Base-by-base conservation (phyloP, 768 basidiomycete genomes). In the Mycena amicta region DNA sequence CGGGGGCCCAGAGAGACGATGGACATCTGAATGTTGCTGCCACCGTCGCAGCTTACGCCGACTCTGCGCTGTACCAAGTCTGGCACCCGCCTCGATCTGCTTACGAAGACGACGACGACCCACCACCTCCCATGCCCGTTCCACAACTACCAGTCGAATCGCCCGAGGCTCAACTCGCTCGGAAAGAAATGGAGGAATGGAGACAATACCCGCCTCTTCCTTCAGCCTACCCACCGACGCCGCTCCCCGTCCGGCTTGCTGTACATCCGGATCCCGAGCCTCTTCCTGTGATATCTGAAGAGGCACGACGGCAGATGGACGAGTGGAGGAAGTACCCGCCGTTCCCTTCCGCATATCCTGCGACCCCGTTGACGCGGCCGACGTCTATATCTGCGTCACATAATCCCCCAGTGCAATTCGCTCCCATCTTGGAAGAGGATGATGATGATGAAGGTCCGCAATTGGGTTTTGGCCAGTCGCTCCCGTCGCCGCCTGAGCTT, bases 141-240 rank as follows among this genome's bases (percentile, higher is more conserved):
- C 58, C 54, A 52, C 43, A 25, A 20, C 29, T 11, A 3, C 46
- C 57, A 29, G 27, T 41, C 8, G 62, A 64, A 57, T 51, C 55
- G 46, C 26, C 40, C 25, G 54, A 68, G 65, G 52, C 56, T 22
- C 41, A 40, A 26, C 56, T 40, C 27, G 40, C 50, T 37, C 66
- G 70, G 53, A 69, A 76, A 58, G 75, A 66, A 61, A 67, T 70
- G n/a, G 83, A 88, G 39, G 88, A 91, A 62, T 91, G 88, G 88
- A 74, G 87, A 56, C 75, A 82, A 67, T 92, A 90, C 63, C 89
- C 89, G 13, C 77, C 86, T 18, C 87, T 90, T 52, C 90, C 90
- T 28, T 84, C 90, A 4, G 90, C 90, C 30, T 92, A 92, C 66
- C 89, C 89, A 8, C 78, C 87, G 0, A 90, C 87, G 15, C 89